A percentile compares a stretch with the other conserved stretches of the same genome.
These are phyloP conservation scores for Dalbergia cultrata DNA, from an alignment of 306 rosid genomes.

Conservation along the genomic window DNA sequence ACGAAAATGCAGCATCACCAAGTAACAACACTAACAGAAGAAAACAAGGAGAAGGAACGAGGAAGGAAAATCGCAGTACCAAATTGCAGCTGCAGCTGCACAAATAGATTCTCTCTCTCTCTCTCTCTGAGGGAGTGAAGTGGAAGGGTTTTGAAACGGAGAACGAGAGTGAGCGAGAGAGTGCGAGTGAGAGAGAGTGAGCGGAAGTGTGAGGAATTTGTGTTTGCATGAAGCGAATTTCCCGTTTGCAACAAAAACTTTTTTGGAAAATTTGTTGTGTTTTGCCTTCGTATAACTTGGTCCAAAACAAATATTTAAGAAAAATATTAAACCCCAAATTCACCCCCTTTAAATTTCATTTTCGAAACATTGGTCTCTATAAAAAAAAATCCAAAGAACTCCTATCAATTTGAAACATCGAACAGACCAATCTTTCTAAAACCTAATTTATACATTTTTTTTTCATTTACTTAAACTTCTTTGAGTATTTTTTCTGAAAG, in stretches of 20 bases:
- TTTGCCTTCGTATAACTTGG: background rate
- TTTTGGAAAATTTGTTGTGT: background rate
- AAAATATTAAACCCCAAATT: too few species aligned
- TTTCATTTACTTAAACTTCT: too few species aligned
- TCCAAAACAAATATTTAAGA: too few species aligned
- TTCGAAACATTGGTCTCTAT: too few species aligned
- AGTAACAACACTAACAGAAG: background rate
- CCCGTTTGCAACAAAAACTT: background rate
- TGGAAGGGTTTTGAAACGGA: background rate
- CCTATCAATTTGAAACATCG: too few species aligned
- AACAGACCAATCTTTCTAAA: too few species aligned
- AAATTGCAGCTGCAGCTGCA: background rate
- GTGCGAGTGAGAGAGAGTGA: conserved; percentile 3
- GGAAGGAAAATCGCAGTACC: background rate
- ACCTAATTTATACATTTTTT: too few species aligned
- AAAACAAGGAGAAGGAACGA: background rate
- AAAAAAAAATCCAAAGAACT: too few species aligned
- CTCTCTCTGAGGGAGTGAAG: background rate
- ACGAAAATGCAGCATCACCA: conserved; percentile 29
- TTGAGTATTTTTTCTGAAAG: too few species aligned
- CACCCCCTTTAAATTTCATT: too few species aligned
- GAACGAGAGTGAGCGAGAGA: background rate
- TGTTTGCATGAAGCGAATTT: conserved; percentile 13
- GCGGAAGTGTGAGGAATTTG: background rate
- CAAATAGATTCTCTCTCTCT: background rate